Conservation (phyloP, 768 basidiomycete genomes). For the Auricularia heimuer region DNA sequence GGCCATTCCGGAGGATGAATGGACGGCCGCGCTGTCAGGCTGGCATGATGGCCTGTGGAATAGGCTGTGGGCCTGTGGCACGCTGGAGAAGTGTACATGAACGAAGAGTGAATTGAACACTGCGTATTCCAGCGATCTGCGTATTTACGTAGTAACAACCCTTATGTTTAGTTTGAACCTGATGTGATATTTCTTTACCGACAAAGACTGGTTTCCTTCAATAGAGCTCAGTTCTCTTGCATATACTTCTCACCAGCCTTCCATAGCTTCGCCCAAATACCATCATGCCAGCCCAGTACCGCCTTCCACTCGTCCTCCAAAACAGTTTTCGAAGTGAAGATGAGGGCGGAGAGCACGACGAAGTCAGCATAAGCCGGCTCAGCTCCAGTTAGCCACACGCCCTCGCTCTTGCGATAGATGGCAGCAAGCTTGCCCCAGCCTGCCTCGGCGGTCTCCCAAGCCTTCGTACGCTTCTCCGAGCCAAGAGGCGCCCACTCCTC, state of each 20-base stretch:
- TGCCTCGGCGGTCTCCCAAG: slow-evolving; percentile 24
- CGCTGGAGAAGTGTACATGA: background rate
- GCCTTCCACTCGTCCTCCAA: background rate
- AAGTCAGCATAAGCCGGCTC: background rate
- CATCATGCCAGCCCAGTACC: background rate
- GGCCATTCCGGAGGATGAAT: background rate
- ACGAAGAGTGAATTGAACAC: background rate
- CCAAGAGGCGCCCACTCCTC: slow-evolving; percentile 27
- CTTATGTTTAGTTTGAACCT: too few species aligned
- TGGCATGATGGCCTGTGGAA: background rate
- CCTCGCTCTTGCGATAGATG: background rate
- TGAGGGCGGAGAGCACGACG: background rate
- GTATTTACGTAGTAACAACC: too few species aligned
- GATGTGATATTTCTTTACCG: too few species aligned
- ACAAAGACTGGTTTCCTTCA: too few species aligned
- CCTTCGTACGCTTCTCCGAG: slow-evolving; percentile 20
- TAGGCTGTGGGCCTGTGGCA: background rate
- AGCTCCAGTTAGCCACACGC: background rate
- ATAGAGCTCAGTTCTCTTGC: too few species aligned
- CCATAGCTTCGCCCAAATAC: background rate
- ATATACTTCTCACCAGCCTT: background rate
- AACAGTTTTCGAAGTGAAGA: background rate
- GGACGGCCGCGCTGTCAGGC: background rate
- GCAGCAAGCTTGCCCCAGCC: background rate
- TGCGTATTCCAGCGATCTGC: too few species aligned